A percentile compares a stretch with the other conserved stretches of the same genome.
Evolutionary conservation across 2,329 filamentous ascomycete genomes (phyloP).

Genomic region (Bisporella sp.): DNA sequence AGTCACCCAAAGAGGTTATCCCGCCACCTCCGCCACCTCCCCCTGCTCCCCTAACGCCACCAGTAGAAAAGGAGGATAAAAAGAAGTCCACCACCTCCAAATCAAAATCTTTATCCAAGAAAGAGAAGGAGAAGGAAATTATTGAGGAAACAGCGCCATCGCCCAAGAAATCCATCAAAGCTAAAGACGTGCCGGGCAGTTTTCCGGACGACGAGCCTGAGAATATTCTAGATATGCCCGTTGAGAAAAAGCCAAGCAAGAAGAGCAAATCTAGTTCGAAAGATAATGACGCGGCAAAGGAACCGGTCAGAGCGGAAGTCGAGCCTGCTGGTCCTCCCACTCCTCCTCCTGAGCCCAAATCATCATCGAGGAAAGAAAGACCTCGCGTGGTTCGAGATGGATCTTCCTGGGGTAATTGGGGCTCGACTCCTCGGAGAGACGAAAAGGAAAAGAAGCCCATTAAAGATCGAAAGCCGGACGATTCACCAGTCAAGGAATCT

Average conservation of each 20-base stretch:
- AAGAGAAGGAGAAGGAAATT: conserved; percentile 32
- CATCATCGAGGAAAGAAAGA: conserved; percentile 65
- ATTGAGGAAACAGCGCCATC: conserved; percentile 23
- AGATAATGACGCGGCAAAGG: conserved; percentile 12
- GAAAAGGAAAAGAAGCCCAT: conserved; percentile 13
- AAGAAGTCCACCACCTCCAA: conserved; percentile 31
- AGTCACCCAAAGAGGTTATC: conserved; percentile 33
- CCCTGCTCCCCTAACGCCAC: conserved; percentile 26
- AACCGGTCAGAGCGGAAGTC: conserved; percentile 18
- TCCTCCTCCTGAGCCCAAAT: conserved; percentile 32
- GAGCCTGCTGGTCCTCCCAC: conserved; percentile 29
- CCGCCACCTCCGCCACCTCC: conserved; percentile 16
- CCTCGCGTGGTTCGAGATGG: conserved; percentile 64
- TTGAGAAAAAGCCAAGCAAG: conserved; percentile 35
- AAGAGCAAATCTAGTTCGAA: conserved; percentile 33
- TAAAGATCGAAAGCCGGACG: too few species aligned
- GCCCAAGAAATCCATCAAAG: conserved; percentile 30
- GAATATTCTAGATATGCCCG: conserved; percentile 44
- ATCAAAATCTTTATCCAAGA: conserved; percentile 11
- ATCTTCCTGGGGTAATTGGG: conserved; percentile 72
- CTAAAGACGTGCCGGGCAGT: conserved; percentile 45
- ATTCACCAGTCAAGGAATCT: conserved; percentile 25
- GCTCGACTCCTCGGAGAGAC: conserved; percentile 39
- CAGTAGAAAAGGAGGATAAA: conserved; percentile 31
- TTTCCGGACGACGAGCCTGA: conserved; percentile 44